Evolutionary conservation across 1,284 basidiomycete genomes (phyloP), one percentile per base, ranked within the genome.

Genomic region (Puccinia novopanici): DNA sequence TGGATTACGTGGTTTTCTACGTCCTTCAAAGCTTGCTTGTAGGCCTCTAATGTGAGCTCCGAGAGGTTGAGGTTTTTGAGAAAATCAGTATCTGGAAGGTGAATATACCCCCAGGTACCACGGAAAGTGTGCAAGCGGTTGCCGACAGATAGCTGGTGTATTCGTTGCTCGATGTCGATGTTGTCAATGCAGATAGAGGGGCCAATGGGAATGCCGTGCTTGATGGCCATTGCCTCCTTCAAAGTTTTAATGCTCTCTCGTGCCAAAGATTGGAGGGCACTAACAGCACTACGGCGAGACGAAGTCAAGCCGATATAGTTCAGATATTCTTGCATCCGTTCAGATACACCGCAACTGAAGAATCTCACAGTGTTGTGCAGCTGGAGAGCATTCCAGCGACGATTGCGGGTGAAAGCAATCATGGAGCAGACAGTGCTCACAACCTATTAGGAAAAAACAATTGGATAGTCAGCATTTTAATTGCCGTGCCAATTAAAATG

Each of bases 161-260:
- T n/a, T n/a, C n/a, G n/a, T n/a, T n/a, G n/a, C n/a, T n/a, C n/a
- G n/a, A n/a, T n/a, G n/a, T n/a, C n/a, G n/a, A n/a, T n/a, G n/a
- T n/a, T n/a, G n/a, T n/a, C n/a, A n/a, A n/a, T n/a, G n/a, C 67
- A 68, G 10, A 68, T 68, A 15, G 42, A 19, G 17, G 67, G 67
- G 3, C 37, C 42, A 48, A 68, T 3, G 12, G 3, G 4, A 12
- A 24, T 1, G 9, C 63, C 40, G 15, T 10, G 9, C 4, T 27
- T 6, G 1, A 50, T 10, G 17, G 2, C 9, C 45, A 48, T 68
- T n/a, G n/a, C 19, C 3, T 24, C 4, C 42, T 17, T 52, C 27
- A 10, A 68, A 12, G 15, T 3, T 30, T 40, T 0, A 13, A 22
- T n/a, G n/a, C 8, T 12, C 30, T 67, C n/a, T 5, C 5, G 42